Base-by-base conservation (phyloP, 331 rosid species). In the Quercus phellos region DNA sequence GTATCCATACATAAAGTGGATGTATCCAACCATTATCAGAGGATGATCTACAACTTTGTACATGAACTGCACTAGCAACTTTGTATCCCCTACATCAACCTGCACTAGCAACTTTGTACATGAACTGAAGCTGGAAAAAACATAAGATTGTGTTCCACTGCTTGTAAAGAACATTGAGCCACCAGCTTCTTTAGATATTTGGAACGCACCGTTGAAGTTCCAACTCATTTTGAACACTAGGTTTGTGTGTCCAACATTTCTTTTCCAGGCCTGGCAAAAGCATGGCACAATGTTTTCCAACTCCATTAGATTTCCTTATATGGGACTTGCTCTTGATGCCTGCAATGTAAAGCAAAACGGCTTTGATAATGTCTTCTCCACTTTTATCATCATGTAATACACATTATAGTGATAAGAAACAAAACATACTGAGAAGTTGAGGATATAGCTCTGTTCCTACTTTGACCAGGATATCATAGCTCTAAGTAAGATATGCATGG, bases 301-400 rank as follows among this genome's bases (percentile, higher is more conserved):
- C 21, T 66, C 32, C 17, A 68, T 6, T 17, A 50, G 43, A 22
- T 81, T 66, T 55, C 46, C 70, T 85, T 78, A 90, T 73, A 85
- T 79, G 51, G 91, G 93, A 64, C 93, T 87, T 74, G 88, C 84
- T 81, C 81, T 77, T 12, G 81, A 82, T 3, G 58, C 86, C 96
- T 89, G 87, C 87, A 74, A 72, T 6, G 21, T 50, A 51, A 60
- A 13, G 67, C 18, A 42, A 34, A 58, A 13, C 58, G n/a, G 42
- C 67, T 32, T 12, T 46, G 53, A 46, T 46, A 46, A 46, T 46
- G 32, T 74, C 60, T 56, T 80, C 63, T 43, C 69, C 22, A 58
- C 2, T 38, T 38, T 8, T 42, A 68, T 68, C 54, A 27, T 50
- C 4, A 24, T 51, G 69, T 70, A 70, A 35, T 59, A 46, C 53